A percentile compares a stretch with the other conserved stretches of the same genome.
Evolutionary conservation across 1,139 yeast genomes (phyloP).

Genomic region (Lodderomyces parapsilosis): DNA sequence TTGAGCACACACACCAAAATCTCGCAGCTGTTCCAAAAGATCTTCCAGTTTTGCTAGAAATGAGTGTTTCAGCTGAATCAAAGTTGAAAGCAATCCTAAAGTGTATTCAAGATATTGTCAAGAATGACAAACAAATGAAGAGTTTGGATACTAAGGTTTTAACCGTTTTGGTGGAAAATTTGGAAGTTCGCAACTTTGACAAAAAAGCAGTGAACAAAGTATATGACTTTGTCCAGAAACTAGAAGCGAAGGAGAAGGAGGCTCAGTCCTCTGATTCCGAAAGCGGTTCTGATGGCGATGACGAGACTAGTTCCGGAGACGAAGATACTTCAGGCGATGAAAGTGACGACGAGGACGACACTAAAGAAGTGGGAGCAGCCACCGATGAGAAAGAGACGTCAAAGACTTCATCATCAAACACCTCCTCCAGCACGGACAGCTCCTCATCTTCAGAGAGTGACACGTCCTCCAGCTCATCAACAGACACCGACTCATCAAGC

Average conservation of each 20-base stretch:
- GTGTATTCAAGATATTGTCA: neutral
- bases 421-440: constrained; percentile 1
- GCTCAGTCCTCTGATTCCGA: constrained; percentile 15
- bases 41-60: neutral
- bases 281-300: constrained; percentile 7
- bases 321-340: constrained; percentile 3
- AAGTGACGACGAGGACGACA: constrained; percentile 1
- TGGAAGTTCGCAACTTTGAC: constrained; percentile 1
- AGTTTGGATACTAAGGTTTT: constrained; percentile 6
- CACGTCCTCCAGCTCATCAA: constrained; percentile 1
- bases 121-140: constrained; percentile 2
- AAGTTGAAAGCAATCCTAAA: neutral
- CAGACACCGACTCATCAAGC: neutral
- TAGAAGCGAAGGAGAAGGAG: neutral
- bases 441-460: constrained; percentile 2
- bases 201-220: constrained; percentile 1
- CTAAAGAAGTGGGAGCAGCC: neutral
- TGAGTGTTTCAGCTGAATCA: neutral
- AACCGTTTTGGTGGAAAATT: constrained; percentile 5
- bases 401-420: neutral
- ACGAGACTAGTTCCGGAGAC: constrained; percentile 4
- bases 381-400: neutral
- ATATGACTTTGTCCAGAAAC: neutral
- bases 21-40: neutral
- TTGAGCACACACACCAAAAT: neutral